These are phyloP conservation scores for Bruguiera hainesii DNA, from an alignment of 441 rosid species.

Conservation along the genomic window DNA sequence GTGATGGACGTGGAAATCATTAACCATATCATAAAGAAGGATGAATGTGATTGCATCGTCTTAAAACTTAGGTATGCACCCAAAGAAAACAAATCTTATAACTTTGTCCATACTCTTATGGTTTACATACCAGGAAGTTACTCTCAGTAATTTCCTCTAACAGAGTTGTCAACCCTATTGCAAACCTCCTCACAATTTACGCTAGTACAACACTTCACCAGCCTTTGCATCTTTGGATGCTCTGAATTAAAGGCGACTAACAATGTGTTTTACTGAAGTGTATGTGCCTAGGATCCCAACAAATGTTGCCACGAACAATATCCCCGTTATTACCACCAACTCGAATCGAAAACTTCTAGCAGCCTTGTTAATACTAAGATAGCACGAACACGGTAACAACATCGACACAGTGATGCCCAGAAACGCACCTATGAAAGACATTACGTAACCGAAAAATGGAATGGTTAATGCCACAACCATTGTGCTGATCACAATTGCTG, in stretches of 20 bases:
- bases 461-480: conserved; percentile 46
- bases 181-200: too few relatives aligned
- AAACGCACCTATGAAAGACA: conserved; percentile 63
- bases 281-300: conserved; percentile 43
- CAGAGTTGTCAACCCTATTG: too few relatives aligned
- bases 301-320: conserved; percentile 33
- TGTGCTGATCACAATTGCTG: conserved; percentile 48
- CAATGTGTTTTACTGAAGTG: conserved; percentile 44
- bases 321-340: conserved; percentile 31
- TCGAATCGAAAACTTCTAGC: conserved; percentile 35
- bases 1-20: too few relatives aligned
- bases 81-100: too few relatives aligned
- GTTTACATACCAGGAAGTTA: too few relatives aligned
- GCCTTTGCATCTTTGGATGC: background rate
- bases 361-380: conserved; percentile 39
- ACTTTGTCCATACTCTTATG: too few relatives aligned
- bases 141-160: too few relatives aligned
- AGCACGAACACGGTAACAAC: conserved; percentile 56
- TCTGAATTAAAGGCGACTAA: conserved; percentile 26
- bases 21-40: too few relatives aligned
- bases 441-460: conserved; percentile 63
- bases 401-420: conserved; percentile 44
- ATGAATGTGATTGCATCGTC: too few relatives aligned
- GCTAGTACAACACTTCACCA: too few relatives aligned
- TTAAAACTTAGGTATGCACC: too few relatives aligned